phyloP scores from a whole-genome alignment of 2,329 filamentous ascomycete species.

The Aspergillus costaricaensis region DNA sequence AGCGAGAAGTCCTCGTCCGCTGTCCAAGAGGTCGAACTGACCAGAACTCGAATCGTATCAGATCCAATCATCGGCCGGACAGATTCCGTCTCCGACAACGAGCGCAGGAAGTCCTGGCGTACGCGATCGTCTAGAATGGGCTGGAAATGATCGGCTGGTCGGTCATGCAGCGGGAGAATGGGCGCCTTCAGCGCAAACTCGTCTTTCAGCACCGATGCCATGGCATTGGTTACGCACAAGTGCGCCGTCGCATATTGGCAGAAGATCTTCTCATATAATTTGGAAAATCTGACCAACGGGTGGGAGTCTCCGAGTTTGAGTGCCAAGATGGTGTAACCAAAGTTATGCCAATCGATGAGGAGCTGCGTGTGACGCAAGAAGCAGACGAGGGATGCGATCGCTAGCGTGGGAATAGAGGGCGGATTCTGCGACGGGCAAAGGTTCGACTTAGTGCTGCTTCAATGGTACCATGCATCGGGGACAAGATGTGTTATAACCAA shows the following conservation, averaged over 20 bases:
- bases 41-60: conserved; percentile 67
- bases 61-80: conserved; percentile 61
- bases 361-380: conserved; percentile 77
- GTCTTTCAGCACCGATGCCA: conserved; percentile 70
- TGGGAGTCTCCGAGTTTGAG: conserved; percentile 64
- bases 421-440: conserved; percentile 69
- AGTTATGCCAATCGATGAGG: conserved; percentile 98
- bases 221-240: conserved; percentile 86
- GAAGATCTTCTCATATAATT: conserved; percentile 73
- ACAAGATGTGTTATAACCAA: conserved; percentile 33
- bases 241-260: conserved; percentile 71
- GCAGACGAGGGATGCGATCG: conserved; percentile 71
- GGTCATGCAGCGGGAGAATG: conserved; percentile 77
- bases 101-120: conserved; percentile 62
- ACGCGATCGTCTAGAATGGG: conserved; percentile 58
- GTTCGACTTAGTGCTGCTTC: not conserved
- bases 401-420: conserved; percentile 87
- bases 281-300: conserved; percentile 75
- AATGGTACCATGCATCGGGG: not conserved
- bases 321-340: conserved; percentile 89
- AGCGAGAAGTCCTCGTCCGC: conserved; percentile 93
- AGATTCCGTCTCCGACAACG: conserved; percentile 64
- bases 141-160: conserved; percentile 79
- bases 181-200: conserved; percentile 67
- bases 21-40: conserved; percentile 97